Evolutionary conservation across 768 basidiomycete genomes (phyloP).

Genomic region (Leccinum subtestaceum): DNA sequence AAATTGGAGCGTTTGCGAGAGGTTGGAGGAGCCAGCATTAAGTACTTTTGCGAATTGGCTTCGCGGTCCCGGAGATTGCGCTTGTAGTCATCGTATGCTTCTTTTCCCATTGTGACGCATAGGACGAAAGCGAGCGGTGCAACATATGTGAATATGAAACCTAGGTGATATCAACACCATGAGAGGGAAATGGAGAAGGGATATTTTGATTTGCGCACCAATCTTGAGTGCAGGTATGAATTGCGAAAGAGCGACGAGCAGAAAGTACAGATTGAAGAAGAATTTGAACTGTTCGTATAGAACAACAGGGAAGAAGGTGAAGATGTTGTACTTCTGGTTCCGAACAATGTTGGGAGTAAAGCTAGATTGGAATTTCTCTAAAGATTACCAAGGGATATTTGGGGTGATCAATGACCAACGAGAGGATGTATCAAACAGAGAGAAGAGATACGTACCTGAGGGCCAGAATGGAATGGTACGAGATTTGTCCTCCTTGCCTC

Average conservation of each 20-base stretch:
- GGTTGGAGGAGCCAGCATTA: slow-evolving; percentile 63
- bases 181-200: background rate
- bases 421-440: background rate
- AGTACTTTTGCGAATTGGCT: slow-evolving; percentile 92
- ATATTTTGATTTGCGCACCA: slow-evolving; percentile 46
- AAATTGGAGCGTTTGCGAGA: slow-evolving; percentile 27
- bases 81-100: slow-evolving; percentile 98
- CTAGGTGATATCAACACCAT: slow-evolving; percentile 37
- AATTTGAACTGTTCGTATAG: slow-evolving; percentile 99
- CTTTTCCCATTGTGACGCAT: slow-evolving; percentile 95
- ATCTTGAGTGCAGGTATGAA: slow-evolving; percentile 96
- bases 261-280: slow-evolving; percentile 99
- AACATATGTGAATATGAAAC: slow-evolving; percentile 93
- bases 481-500: slow-evolving; percentile 59
- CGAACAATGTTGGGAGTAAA: slow-evolving; percentile 89
- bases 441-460: slow-evolving; percentile 43
- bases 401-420: slow-evolving; percentile 2
- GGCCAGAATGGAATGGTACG: slow-evolving; percentile 77
- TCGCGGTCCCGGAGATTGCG: slow-evolving; percentile 89
- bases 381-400: background rate
- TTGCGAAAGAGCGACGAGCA: slow-evolving; percentile 93
- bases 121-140: slow-evolving; percentile 96
- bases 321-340: slow-evolving; percentile 96
- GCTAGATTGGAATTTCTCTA: slow-evolving; percentile 68
- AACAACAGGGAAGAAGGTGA: slow-evolving; percentile 96